These are phyloP conservation scores for Rhododendron simsii DNA, from an alignment of 148 eudicot species.

Conservation along the genomic window DNA sequence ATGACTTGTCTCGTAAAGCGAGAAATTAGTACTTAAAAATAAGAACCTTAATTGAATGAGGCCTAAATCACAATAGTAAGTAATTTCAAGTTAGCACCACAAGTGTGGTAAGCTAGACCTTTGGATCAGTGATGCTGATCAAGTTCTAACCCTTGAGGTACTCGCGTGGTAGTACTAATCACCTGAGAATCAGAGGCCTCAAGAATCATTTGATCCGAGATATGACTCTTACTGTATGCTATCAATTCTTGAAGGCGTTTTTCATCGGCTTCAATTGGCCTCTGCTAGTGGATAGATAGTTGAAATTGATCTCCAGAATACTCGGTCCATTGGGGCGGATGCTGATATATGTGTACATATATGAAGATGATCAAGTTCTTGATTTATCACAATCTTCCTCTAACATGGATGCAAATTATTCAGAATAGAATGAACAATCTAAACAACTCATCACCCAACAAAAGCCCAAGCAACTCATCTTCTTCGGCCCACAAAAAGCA, in stretches of 20 bases:
- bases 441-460: too few relatives aligned
- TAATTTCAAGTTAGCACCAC: background rate
- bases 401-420: background rate
- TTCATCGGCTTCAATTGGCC: background rate
- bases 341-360: background rate
- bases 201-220: too few relatives aligned
- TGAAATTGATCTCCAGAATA: background rate
- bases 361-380: background rate
- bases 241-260: background rate
- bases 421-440: background rate
- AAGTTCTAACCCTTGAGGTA: background rate
- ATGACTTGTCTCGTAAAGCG: background rate
- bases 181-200: too few relatives aligned
- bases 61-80: background rate
- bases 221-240: too few relatives aligned
- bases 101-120: background rate
- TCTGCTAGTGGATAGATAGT: too few relatives aligned
- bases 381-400: background rate
- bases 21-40: too few relatives aligned
- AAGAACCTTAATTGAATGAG: fast-evolving
- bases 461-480: background rate
- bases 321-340: background rate
- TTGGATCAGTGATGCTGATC: background rate
- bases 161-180: too few relatives aligned
- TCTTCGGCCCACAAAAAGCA: background rate